Conservation (phyloP, 352 stramenopile genomes). For the Pythium myriotylum region DNA sequence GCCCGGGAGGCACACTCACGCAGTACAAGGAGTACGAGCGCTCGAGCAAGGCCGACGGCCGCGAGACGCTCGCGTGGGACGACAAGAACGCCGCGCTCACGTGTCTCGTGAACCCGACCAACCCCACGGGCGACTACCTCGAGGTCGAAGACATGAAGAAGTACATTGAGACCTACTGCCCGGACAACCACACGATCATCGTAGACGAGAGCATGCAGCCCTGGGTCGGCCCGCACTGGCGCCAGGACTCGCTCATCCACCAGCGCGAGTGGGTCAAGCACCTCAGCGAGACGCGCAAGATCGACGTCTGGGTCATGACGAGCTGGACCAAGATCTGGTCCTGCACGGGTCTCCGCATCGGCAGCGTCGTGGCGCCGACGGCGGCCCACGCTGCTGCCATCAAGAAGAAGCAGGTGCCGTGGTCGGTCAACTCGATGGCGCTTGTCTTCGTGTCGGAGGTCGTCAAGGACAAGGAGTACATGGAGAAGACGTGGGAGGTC, state of each 20-base stretch:
- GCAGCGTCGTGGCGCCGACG: slow-evolving; percentile 86
- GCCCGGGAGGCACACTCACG: slow-evolving; percentile 66
- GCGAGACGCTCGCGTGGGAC: slow-evolving; percentile 74
- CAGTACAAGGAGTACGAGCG: slow-evolving; percentile 91
- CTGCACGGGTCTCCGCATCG: slow-evolving; percentile 88
- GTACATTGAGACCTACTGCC: slow-evolving; percentile 86
- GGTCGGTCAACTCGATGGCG: slow-evolving; percentile 92
- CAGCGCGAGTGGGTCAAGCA: slow-evolving; percentile 82
- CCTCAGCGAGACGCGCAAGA: slow-evolving; percentile 71
- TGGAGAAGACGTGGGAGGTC: slow-evolving; percentile 84
- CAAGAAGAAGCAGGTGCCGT: slow-evolving; percentile 92
- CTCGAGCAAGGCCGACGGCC: slow-evolving; percentile 80
- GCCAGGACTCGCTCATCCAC: slow-evolving; percentile 85
- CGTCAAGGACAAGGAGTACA: slow-evolving; percentile 76
- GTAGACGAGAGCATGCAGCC: slow-evolving; percentile 93
- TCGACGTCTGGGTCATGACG: slow-evolving; percentile 93
- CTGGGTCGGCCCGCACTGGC: slow-evolving; percentile 85
- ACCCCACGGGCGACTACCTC: slow-evolving; percentile 90
- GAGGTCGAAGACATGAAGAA: slow-evolving; percentile 78
- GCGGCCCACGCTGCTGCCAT: slow-evolving; percentile 74
- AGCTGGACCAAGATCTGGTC: slow-evolving; percentile 94
- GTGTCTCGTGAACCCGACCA: slow-evolving; percentile 90
- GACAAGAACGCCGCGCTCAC: slow-evolving; percentile 75
- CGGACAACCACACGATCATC: slow-evolving; percentile 89
- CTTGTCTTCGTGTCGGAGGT: slow-evolving; percentile 85